Evolutionary conservation across 2,329 filamentous ascomycete genomes (phyloP).

Genomic region (Fusarium caatingaense): DNA sequence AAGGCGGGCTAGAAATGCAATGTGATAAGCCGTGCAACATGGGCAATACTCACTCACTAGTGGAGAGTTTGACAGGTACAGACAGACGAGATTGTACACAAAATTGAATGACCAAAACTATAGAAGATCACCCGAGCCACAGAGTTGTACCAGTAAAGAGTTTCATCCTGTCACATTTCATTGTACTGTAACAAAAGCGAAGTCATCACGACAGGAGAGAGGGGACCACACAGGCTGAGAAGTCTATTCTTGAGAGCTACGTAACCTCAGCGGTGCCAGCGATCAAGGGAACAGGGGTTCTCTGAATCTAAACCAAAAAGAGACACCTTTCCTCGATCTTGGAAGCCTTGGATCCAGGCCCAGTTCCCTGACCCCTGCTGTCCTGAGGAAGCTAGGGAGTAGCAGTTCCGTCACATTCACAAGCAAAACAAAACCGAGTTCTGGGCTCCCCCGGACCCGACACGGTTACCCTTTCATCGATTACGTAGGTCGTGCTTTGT

Average conservation of each 20-base stretch:
- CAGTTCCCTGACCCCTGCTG: conserved; percentile 14
- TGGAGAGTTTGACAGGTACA: not conserved
- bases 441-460: conserved; percentile 30
- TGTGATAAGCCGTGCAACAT: not conserved
- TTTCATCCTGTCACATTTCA: conserved; percentile 22
- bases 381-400: conserved; percentile 13
- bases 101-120: not conserved
- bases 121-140: not conserved
- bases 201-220: conserved; percentile 18
- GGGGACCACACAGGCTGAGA: not conserved
- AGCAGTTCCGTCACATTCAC: conserved; percentile 21
- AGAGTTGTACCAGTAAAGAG: conserved; percentile 1
- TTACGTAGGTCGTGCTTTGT: conserved; percentile 38
- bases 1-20: conserved; percentile 14
- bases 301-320: conserved; percentile 17
- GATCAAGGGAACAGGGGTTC: conserved; percentile 31
- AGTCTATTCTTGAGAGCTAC: conserved; percentile 19
- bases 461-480: conserved; percentile 18
- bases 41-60: not conserved
- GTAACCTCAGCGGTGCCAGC: conserved; percentile 20
- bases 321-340: conserved; percentile 35
- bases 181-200: conserved; percentile 10
- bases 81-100: conserved; percentile 24
- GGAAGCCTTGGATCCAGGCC: conserved; percentile 17
- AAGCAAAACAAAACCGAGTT: conserved; percentile 30